Percentiles rank a stretch among this genome's conserved stretches.
Evolutionary conservation across 1,284 basidiomycete species (phyloP).

Genomic region (Trametes hirsuta): DNA sequence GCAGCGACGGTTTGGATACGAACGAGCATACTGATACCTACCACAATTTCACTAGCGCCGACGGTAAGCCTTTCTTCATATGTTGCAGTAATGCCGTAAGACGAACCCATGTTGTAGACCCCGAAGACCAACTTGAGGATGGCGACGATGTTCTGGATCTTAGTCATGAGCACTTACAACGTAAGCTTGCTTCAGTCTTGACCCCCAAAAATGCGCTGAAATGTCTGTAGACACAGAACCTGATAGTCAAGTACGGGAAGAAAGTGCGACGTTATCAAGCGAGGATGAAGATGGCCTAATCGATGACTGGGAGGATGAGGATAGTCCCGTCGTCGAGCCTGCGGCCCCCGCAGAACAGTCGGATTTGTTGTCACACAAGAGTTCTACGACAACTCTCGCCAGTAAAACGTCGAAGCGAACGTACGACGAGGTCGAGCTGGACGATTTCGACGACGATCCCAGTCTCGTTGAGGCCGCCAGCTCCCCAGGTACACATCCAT

Average conservation of each 20-base stretch:
- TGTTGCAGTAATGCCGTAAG: not conserved
- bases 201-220: not conserved
- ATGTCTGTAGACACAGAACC: not conserved
- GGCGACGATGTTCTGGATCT: not conserved
- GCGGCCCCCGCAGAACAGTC: not conserved
- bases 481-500: conserved; percentile 48
- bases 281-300: conserved; percentile 11
- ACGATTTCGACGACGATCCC: conserved; percentile 36
- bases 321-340: not conserved
- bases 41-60: not conserved
- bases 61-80: not conserved
- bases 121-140: not conserved
- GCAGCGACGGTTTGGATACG: not conserved
- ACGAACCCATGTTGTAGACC: not conserved
- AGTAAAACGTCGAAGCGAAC: conserved; percentile 53
- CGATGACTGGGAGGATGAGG: conserved; percentile 20
- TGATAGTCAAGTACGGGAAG: not conserved
- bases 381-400: conserved; percentile 39
- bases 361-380: conserved; percentile 19
- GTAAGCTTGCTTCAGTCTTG: not conserved
- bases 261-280: not conserved
- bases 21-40: conserved; percentile 1
- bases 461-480: conserved; percentile 29
- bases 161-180: not conserved
- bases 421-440: conserved; percentile 49